These are phyloP conservation scores for Trichoderma pleuroti DNA, from an alignment of 2,329 filamentous ascomycete genomes.

Conservation along the genomic window DNA sequence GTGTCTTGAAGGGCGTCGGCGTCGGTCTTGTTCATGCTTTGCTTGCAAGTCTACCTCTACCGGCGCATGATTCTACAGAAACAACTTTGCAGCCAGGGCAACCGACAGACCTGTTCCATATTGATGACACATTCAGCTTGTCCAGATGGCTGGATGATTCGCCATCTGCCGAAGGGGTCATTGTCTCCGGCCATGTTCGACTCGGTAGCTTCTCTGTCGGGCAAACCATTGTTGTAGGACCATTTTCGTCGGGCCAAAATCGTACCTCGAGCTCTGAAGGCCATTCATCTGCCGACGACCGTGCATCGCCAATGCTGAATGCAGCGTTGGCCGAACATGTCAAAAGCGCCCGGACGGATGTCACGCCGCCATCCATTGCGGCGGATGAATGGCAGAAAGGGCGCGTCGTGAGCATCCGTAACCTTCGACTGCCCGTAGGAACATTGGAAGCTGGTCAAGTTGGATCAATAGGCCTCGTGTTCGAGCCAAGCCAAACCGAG, in stretches of 20 bases:
- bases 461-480: conserved; percentile 78
- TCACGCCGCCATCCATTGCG: conserved; percentile 48
- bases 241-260: conserved; percentile 59
- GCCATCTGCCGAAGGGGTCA: conserved; percentile 47
- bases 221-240: conserved; percentile 74
- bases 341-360: conserved; percentile 50
- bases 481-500: conserved; percentile 37
- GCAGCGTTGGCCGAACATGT: conserved; percentile 52
- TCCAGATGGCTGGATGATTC: conserved; percentile 52
- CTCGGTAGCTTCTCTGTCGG: conserved; percentile 75
- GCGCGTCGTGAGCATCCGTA: conserved; percentile 79
- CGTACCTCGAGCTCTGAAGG: conserved; percentile 39
- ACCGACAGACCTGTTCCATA: conserved; percentile 70
- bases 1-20: conserved; percentile 78
- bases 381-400: conserved; percentile 76
- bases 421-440: conserved; percentile 78
- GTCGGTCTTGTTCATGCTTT: conserved; percentile 80
- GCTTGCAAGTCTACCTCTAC: conserved; percentile 70
- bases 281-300: conserved; percentile 45
- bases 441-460: conserved; percentile 76
- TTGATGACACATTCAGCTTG: conserved; percentile 85
- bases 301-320: conserved; percentile 51
- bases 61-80: conserved; percentile 54
- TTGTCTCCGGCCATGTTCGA: conserved; percentile 81
- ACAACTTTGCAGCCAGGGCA: conserved; percentile 56